phyloP scores from a whole-genome alignment of 2,329 filamentous ascomycete genomes.

The Cladosporium sp. region DNA sequence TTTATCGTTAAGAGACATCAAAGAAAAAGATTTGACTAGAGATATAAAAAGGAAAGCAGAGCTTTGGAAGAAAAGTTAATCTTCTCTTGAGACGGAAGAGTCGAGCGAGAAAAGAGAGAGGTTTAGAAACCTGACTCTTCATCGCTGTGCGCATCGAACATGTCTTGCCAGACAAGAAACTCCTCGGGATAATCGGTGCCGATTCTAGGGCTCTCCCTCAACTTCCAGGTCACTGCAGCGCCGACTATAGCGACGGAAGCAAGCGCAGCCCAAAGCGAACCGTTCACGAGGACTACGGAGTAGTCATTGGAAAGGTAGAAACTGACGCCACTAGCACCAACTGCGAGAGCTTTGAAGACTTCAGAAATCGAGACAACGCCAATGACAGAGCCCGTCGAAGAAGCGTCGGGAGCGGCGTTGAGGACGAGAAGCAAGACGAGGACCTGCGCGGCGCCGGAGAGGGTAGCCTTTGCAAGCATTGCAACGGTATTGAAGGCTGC shows the following conservation, averaged over 20 bases:
- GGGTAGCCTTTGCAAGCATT: constrained; percentile 41
- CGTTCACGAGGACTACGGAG: constrained; percentile 41
- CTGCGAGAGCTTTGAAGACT: constrained; percentile 45
- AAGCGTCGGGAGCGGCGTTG: constrained; percentile 45
- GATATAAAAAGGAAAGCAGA: background rate
- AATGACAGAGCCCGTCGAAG: constrained; percentile 44
- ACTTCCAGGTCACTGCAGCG: constrained; percentile 42
- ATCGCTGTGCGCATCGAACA: constrained; percentile 41
- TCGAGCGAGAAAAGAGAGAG: background rate
- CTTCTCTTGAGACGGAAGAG: background rate
- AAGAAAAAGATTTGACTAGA: background rate
- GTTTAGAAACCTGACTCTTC: constrained; percentile 20
- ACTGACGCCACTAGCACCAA: constrained; percentile 42
- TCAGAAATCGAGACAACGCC: constrained; percentile 46
- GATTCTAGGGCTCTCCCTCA: constrained; percentile 42
- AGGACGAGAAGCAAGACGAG: constrained; percentile 45
- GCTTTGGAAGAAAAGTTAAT: background rate
- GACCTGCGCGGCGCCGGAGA: constrained; percentile 40
- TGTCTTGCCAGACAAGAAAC: constrained; percentile 43
- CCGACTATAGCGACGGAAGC: constrained; percentile 38
- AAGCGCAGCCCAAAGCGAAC: constrained; percentile 43
- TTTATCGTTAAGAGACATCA: background rate
- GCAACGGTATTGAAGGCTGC: constrained; percentile 36
- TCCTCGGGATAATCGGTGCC: constrained; percentile 41
- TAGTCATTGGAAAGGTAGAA: constrained; percentile 44